Percentiles rank a stretch among this genome's conserved stretches.
phyloP scores from a whole-genome alignment of 495 filamentous ascomycete genomes.

The Daldinia concentrica region DNA sequence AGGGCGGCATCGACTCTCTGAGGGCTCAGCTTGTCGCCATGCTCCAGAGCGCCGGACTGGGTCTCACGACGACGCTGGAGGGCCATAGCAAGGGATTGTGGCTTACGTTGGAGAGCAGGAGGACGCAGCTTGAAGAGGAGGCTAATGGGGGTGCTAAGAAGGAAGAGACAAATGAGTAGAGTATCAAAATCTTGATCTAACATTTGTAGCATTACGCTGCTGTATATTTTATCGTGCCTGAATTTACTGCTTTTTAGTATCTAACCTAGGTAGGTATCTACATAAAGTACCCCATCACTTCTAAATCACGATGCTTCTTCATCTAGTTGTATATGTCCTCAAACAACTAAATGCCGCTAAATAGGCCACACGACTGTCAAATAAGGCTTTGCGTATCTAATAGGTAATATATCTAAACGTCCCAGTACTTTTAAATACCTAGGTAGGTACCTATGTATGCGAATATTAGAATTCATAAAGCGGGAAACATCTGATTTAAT shows the following conservation, averaged over 20 bases:
- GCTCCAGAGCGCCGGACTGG: conserved; percentile 77
- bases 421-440: neutral
- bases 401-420: neutral
- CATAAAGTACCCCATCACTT: neutral
- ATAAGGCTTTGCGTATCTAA: too few species aligned
- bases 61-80: conserved; percentile 77
- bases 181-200: neutral
- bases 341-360: too few species aligned
- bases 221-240: conserved; percentile 7
- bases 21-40: conserved; percentile 81
- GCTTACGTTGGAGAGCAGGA: conserved; percentile 82
- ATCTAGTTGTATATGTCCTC: too few species aligned
- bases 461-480: neutral
- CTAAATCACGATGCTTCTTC: too few species aligned
- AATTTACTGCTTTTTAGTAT: neutral
- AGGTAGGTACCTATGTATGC: too few species aligned
- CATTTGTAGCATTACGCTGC: neutral
- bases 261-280: neutral
- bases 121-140: conserved; percentile 80
- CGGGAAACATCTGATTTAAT: neutral
- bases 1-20: conserved; percentile 82
- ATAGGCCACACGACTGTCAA: too few species aligned
- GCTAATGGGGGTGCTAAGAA: conserved; percentile 55
- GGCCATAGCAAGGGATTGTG: conserved; percentile 80
- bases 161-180: conserved; percentile 43